Conservation (phyloP, 305 asterid genomes). For the Withania somnifera region DNA sequence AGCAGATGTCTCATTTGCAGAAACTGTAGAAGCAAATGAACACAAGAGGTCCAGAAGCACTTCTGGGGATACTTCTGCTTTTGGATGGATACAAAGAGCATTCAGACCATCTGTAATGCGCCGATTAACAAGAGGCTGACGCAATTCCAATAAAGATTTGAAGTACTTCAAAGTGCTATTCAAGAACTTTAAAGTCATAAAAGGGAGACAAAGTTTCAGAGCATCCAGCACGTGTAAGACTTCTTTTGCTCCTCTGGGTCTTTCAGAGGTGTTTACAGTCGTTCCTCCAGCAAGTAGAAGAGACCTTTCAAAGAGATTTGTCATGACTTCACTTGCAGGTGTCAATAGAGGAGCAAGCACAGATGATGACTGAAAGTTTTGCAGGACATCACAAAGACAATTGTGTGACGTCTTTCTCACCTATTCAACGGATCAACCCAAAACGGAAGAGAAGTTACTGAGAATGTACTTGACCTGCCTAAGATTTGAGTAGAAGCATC, state of each 20-base stretch:
- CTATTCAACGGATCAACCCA: constrained; percentile 43
- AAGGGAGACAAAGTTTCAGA: constrained; percentile 62
- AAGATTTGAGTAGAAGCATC: neutral
- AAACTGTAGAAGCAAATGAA: constrained; percentile 48
- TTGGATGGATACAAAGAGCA: constrained; percentile 54
- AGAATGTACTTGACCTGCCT: neutral
- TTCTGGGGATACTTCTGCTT: constrained; percentile 57
- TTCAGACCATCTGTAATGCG: constrained; percentile 60
- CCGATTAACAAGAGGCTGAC: constrained; percentile 52
- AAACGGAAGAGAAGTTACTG: neutral
- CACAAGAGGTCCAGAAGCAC: constrained; percentile 60
- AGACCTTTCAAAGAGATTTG: constrained; percentile 54
- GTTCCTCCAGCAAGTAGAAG: constrained; percentile 84
- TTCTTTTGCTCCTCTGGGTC: constrained; percentile 65
- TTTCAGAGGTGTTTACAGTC: constrained; percentile 38
- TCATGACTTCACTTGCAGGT: constrained; percentile 72
- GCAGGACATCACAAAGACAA: constrained; percentile 50
- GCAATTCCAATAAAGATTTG: constrained; percentile 65
- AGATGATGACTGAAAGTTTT: constrained; percentile 34
- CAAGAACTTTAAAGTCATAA: constrained; percentile 49
- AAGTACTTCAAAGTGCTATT: constrained; percentile 50
- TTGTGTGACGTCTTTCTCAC: constrained; percentile 62
- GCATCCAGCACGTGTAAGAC: constrained; percentile 78
- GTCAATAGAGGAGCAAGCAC: constrained; percentile 31
- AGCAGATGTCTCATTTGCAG: constrained; percentile 54